Conservation (phyloP, 805 yeast genomes). For the Kuraishia molischiana region DNA sequence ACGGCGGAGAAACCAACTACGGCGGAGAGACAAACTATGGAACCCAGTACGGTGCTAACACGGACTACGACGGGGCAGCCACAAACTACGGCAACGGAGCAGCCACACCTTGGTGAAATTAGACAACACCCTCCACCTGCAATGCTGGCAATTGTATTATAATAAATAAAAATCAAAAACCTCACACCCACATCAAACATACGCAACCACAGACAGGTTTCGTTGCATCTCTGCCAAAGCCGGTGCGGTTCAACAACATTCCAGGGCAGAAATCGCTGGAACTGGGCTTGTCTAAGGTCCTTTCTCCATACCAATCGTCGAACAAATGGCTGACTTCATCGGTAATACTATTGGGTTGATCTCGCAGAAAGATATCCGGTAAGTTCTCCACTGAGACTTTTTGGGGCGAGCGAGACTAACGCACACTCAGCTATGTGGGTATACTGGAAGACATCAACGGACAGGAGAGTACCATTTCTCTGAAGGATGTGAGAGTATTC, state of each 20-base stretch:
- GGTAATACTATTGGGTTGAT: constrained; percentile 83
- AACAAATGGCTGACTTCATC: constrained; percentile 83
- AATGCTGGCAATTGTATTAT: too few relatives aligned
- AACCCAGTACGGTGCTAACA: constrained; percentile 20
- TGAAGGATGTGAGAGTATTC: constrained; percentile 67
- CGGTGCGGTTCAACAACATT: too few relatives aligned
- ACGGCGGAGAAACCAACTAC: constrained; percentile 26
- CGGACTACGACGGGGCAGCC: constrained; percentile 11
- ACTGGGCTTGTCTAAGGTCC: too few relatives aligned
- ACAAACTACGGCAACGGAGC: constrained; percentile 9
- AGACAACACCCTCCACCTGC: too few relatives aligned
- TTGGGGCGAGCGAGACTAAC: constrained; percentile 1
- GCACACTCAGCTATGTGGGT: constrained; percentile 70
- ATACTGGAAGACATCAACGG: constrained; percentile 81
- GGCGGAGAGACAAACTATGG: constrained; percentile 32
- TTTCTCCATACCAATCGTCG: too few relatives aligned
- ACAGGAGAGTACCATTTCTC: constrained; percentile 81
- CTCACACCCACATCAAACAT: neutral
- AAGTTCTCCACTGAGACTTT: constrained; percentile 16
- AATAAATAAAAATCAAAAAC: neutral
- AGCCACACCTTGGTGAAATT: constrained; percentile 7
- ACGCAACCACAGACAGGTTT: too few relatives aligned
- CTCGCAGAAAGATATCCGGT: constrained; percentile 65
- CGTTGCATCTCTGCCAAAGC: too few relatives aligned
- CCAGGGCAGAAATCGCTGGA: too few relatives aligned